Base-by-base conservation (phyloP, 2,329 filamentous ascomycete genomes). In the Nemania abortiva region DNA sequence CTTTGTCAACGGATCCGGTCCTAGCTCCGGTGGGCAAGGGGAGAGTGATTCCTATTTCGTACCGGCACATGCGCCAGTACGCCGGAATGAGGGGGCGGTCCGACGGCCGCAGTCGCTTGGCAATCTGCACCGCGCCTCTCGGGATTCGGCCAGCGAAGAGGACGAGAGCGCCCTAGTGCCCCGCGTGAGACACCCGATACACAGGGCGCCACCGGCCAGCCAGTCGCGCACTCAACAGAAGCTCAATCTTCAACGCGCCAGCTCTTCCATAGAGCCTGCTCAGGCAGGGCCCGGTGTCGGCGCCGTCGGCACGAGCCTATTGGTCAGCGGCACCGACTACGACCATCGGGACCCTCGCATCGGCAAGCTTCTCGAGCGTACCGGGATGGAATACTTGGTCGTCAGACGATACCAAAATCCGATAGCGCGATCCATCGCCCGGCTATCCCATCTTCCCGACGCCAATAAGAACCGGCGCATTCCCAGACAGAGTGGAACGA, bases 161-260 rank as follows among this genome's bases (percentile, higher is more conserved):
- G 79, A 81, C 49, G 79, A 79, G 15, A 86, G 84, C 65, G 84
- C 82, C 42, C 77, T 88, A 15, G 82, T 84, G 3, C 85, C 84
- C 29, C 82, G 82, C 76, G 79, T 77, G 74, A 83, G 71, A 74
- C 81, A 75, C 74, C 79, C 81, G 70, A 81, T 39, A 71, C 80
- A 73, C 71, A 83, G 74, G 20, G 80, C 81, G 1, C 81, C 81
- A 0, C 79, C 84, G 0, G 84, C 85, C 0, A 86, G 89, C 68
- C 85, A 88, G 72, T 92, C 90, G 63, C 86, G 91, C 15, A 92
- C 90, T 0, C 91, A 93, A 79, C 91, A 93, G 78, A 94, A 94
- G 75, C 83, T 94, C 15, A 91, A 92, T 80, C 84, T 94, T 1
- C 91, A 93, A 76, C 87, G 91, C 45, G 91, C 90, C 34, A 92